Conservation (phyloP, 768 basidiomycete species). For the Xerocomus spinulosus region DNA sequence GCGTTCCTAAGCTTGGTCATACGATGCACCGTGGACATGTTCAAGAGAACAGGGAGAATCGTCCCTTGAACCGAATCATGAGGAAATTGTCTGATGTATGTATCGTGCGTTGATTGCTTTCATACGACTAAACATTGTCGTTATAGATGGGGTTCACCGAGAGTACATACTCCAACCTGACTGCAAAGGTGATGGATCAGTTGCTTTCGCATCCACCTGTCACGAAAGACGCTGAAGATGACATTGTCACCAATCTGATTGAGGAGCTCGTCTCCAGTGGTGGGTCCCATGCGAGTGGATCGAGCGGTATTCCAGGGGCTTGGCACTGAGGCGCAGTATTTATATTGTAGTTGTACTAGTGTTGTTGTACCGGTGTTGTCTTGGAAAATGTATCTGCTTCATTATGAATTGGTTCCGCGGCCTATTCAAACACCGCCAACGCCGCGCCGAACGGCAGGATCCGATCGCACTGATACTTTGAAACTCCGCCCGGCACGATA, state of each 20-base stretch:
- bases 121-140: constrained; percentile 9
- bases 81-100: constrained; percentile 62
- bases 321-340: constrained; percentile 35
- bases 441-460: not conserved
- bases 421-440: not conserved
- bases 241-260: constrained; percentile 58
- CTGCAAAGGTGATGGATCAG: constrained; percentile 46
- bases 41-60: constrained; percentile 29
- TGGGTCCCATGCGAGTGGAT: constrained; percentile 35
- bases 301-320: constrained; percentile 40
- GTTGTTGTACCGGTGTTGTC: no score
- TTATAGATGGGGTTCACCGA: constrained; percentile 73
- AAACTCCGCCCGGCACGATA: not conserved
- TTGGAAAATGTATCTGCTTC: no score
- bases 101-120: constrained; percentile 9
- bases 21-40: constrained; percentile 15
- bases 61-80: constrained; percentile 47
- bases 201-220: constrained; percentile 39
- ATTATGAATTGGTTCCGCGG: no score
- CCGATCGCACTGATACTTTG: not conserved
- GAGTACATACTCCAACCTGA: constrained; percentile 48
- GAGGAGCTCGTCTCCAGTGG: constrained; percentile 51
- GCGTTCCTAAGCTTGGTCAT: constrained; percentile 45
- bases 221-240: constrained; percentile 57
- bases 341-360: not conserved